phyloP scores from a whole-genome alignment of 2,329 filamentous ascomycete genomes.

The Botrytis galanthina region DNA sequence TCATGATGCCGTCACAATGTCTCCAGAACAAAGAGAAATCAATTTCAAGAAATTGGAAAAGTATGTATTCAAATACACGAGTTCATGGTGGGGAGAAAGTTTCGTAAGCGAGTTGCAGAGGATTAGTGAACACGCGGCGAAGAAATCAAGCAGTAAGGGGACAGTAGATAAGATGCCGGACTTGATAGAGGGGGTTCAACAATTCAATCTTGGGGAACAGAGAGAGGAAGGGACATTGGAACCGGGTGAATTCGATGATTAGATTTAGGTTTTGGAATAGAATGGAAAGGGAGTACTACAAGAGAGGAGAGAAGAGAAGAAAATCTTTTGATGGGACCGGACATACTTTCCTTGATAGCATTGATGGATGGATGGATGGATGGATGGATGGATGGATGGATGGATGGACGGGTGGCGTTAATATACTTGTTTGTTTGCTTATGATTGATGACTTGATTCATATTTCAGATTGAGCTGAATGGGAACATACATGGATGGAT shows the following conservation, averaged over 20 bases:
- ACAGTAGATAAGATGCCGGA: constrained; percentile 22
- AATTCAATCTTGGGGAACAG: constrained; percentile 23
- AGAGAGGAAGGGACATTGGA: constrained; percentile 21
- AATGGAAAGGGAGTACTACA: not conserved
- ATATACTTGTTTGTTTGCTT: not conserved
- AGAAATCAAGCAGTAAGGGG: constrained; percentile 33
- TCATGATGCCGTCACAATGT: constrained; percentile 96
- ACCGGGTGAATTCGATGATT: constrained; percentile 21
- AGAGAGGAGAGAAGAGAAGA: not conserved
- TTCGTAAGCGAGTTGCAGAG: constrained; percentile 76
- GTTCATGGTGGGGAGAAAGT: constrained; percentile 92
- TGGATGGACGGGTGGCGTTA: not conserved
- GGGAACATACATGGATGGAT: not conserved
- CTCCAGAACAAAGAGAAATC: constrained; percentile 76
- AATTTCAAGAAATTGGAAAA: constrained; percentile 92
- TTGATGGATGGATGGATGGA: not conserved
- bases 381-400: not conserved
- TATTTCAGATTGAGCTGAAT: not conserved
- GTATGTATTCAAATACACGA: constrained; percentile 97
- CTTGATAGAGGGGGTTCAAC: constrained; percentile 25
- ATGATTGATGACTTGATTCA: not conserved
- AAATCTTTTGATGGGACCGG: not conserved
- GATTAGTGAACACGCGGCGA: constrained; percentile 38
- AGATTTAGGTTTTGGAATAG: not conserved
- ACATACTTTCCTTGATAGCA: not conserved